Base-by-base conservation (phyloP, 2,329 filamentous ascomycete genomes). In the Fusarium sambucinum region DNA sequence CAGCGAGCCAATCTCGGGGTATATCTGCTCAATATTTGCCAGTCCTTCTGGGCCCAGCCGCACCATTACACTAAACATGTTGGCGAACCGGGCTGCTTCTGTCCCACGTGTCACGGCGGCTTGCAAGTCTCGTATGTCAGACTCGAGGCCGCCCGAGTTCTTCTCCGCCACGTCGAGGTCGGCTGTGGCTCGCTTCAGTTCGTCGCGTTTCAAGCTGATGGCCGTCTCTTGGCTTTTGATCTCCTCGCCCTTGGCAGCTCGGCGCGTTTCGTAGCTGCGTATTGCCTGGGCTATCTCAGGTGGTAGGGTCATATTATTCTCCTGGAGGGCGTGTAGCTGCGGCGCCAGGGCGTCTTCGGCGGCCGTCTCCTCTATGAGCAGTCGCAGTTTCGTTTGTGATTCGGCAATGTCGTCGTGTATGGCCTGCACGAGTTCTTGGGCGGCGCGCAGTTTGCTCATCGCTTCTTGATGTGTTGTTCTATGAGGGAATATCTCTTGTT, bases 1-100 rank as follows among this genome's bases (percentile, higher is more conserved):
- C 45, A 74, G 51, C 21, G 72, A 72, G 33, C 71, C 72, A 56
- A 74, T 74, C 69, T 74, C 73, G 27, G 73, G 73, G 70, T 74
- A 74, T 72, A 74, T 73, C 37, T 70, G 64, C 67, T 74, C 73
- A 55, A 74, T 72, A 45, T 61, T 72, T 30, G 69, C 71, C 38
- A 74, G 41, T 16, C 73, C 73, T 42, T 69, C 69, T 5, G 73
- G 73, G 7, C 73, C 73, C 29, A 74, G 35, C 51, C 72, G 73
- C 47, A 74, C 73, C 60, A 74, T 66, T 6, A 73, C 63, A 56
- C 73, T 63, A 50, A 74, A 73, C 71, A 74, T 73, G 56, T 66
- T 62, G 44, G 72, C 69, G 46, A 73, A 59, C 33, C 72, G 57
- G 25, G 68, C 59, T 47, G 73, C 72, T 56, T 74, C 73, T 10